phyloP scores from a whole-genome alignment of 495 filamentous ascomycete species.

The Aspergillus asperescens region DNA sequence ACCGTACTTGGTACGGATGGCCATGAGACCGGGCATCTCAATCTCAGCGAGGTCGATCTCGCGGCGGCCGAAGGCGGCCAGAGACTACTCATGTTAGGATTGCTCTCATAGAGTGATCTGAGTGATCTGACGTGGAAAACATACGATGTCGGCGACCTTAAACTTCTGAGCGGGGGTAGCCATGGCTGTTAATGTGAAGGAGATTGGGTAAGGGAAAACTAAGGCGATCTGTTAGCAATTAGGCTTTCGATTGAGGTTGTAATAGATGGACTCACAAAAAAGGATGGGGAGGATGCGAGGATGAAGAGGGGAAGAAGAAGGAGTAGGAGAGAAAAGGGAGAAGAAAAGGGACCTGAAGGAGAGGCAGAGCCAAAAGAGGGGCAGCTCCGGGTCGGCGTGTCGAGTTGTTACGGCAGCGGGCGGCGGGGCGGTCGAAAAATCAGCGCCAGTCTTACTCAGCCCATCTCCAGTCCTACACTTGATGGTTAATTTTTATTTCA shows the following conservation, averaged over 20 bases:
- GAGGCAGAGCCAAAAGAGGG: constrained; percentile 7
- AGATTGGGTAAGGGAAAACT: constrained; percentile 1
- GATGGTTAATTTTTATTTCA: background rate
- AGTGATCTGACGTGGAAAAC: constrained; percentile 21
- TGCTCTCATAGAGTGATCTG: background rate
- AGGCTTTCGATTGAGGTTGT: background rate
- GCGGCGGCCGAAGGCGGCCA: constrained; percentile 97
- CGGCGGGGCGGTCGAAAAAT: constrained; percentile 12
- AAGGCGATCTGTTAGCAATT: constrained; percentile 12
- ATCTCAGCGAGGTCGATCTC: constrained; percentile 99
- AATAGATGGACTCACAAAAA: constrained; percentile 6
- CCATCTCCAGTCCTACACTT: background rate
- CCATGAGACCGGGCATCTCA: constrained; percentile 98
- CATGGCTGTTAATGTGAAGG: constrained; percentile 29
- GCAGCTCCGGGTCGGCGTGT: constrained; percentile 2
- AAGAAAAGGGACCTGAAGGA: constrained; percentile 1
- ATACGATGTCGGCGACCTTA: constrained; percentile 95
- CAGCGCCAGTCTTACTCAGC: constrained; percentile 12
- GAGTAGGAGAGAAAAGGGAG: constrained; percentile 7
- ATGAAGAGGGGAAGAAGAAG: constrained; percentile 3
- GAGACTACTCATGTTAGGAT: constrained; percentile 45
- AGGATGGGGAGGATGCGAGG: constrained; percentile 3
- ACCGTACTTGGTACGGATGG: constrained; percentile 86
- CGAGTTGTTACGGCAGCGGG: constrained; percentile 11
- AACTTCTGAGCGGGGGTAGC: constrained; percentile 81